These are phyloP conservation scores for Umbelopsis sp. DNA, from an alignment of 371 early-diverging fungal genomes.

Conservation along the genomic window DNA sequence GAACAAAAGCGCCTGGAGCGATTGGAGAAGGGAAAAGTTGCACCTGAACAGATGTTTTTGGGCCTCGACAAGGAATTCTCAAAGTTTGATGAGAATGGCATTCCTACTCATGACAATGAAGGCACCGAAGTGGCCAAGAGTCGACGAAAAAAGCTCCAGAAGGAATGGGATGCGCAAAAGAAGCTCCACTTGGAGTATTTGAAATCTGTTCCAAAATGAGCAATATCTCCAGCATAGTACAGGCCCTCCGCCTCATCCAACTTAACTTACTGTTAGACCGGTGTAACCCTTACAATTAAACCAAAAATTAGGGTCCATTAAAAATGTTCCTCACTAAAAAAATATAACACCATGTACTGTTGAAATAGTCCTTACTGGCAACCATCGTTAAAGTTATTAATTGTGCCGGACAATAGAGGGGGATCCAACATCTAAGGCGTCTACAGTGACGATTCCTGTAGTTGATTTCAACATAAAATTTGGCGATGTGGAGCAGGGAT, in stretches of 20 bases:
- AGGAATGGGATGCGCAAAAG: constrained; percentile 83
- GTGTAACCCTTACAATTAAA: too few species aligned
- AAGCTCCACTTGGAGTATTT: constrained; percentile 89
- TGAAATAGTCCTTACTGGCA: too few species aligned
- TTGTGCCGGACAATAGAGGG: too few species aligned
- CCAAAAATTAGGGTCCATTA: too few species aligned
- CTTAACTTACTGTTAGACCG: not conserved
- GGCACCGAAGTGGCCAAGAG: constrained; percentile 87
- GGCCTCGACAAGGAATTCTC: constrained; percentile 64
- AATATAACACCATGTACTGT: too few species aligned
- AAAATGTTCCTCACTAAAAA: too few species aligned
- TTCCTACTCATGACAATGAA: constrained; percentile 83
- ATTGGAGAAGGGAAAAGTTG: constrained; percentile 75
- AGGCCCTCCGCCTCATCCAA: not conserved
- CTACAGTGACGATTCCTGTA: too few species aligned
- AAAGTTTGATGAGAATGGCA: constrained; percentile 84
- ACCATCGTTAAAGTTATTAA: too few species aligned
- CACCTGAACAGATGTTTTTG: constrained; percentile 83
- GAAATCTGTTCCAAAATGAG: constrained; percentile 24
- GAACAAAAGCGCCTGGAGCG: constrained; percentile 72
- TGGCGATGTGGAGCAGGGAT: too few species aligned
- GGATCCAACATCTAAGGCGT: too few species aligned
- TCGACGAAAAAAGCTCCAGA: constrained; percentile 83
- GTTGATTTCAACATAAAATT: too few species aligned
- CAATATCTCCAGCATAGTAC: constrained; percentile 3